Percentiles rank a stretch among this genome's conserved stretches.
phyloP scores from a whole-genome alignment of 148 eudicot genomes.

The Fagopyrum esculentum region DNA sequence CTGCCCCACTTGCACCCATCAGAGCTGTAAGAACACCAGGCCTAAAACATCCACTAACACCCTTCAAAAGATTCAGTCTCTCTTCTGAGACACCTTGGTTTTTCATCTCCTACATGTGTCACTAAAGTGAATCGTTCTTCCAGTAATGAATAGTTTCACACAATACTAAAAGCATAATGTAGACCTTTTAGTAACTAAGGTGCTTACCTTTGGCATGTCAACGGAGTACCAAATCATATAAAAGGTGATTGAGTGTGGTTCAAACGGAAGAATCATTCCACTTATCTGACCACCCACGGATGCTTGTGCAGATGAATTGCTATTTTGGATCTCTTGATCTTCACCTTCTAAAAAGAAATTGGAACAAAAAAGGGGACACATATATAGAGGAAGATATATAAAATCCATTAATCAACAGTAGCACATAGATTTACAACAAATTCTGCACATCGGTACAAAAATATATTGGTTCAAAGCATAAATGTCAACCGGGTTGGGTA shows the following conservation, averaged over 20 bases:
- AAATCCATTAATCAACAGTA: background rate
- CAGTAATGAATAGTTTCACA: background rate
- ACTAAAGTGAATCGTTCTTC: background rate
- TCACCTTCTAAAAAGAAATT: background rate
- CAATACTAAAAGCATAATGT: background rate
- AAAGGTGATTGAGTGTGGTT: constrained; percentile 8
- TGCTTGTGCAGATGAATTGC: background rate
- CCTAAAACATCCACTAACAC: constrained; percentile 67
- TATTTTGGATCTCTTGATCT: background rate
- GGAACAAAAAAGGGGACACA: background rate
- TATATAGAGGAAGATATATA: background rate
- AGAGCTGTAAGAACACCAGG: constrained; percentile 76
- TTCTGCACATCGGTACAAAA: too few species aligned
- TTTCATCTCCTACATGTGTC: constrained; percentile 53
- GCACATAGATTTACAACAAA: too few species aligned
- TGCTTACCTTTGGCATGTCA: constrained; percentile 13
- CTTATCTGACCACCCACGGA: background rate
- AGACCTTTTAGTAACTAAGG: background rate
- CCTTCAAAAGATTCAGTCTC: constrained; percentile 53
- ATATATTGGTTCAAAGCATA: too few species aligned
- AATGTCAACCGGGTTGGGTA: too few species aligned
- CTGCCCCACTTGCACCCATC: constrained; percentile 86
- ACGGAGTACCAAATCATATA: constrained; percentile 9
- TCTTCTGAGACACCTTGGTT: constrained; percentile 42
- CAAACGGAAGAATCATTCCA: constrained; percentile 7